Base-by-base conservation (phyloP, 2,329 filamentous ascomycete genomes). In the Aureobasidium musti region DNA sequence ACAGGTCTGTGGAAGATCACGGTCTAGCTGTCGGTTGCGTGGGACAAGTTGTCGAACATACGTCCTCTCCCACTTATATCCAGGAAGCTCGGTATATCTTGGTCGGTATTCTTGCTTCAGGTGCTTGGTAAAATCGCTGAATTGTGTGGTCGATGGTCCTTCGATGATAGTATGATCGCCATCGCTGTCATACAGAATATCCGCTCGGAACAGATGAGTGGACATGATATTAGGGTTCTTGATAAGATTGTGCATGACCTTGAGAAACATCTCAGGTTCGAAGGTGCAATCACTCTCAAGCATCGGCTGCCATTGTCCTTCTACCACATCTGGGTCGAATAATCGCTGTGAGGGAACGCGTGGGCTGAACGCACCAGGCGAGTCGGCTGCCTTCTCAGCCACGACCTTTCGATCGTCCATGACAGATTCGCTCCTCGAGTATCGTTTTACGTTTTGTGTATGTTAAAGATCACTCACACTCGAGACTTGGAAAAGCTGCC, bases 161-260 rank as follows among this genome's bases (percentile, higher is more conserved):
- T 33, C 28, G 3, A 67, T 47, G 5, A 60, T 23, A 37, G 67
- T 50, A 19, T 66, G 53, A 70, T 76, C 77, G 14, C 74, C 74
- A 66, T 79, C 75, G 68, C 77, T 79, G 70, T 88, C 84, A 67
- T 86, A 83, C 30, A 90, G 82, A 30, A 94, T 87, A 72, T 95
- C 91, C 54, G 91, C 91, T 35, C 91, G 86, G 72, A 92, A 91
- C 1, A 95, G 82, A 83, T 89, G 90, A 19, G 84, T 87, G 0
- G 90, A 91, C 70, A 91, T 92, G 77, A 92, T 82, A 70, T 95
- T 94, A 0, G 91, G 91, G 72, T 94, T 93, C 71, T 84, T 84
- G 70, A 94, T 85, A 66, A 93, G 80, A 72, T 93, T 91, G 71
- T 87, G 78, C 86, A 92, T 91, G 59, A 90, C 87, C 47, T 82